phyloP scores from a whole-genome alignment of 2,329 filamentous ascomycete species.

The Ophidiomyces ophidiicola region DNA sequence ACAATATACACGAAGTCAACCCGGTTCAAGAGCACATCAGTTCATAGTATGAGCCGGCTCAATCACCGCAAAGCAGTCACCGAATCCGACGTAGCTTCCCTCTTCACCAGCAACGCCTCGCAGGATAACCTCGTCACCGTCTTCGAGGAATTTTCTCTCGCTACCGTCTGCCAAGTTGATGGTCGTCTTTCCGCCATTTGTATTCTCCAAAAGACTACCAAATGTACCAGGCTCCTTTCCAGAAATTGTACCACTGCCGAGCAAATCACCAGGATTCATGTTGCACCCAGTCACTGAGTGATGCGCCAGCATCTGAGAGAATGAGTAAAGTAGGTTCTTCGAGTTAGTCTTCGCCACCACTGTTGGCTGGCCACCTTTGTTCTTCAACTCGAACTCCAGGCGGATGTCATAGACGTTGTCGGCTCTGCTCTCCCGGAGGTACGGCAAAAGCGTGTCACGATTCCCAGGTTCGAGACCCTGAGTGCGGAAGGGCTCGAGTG shows the following conservation, averaged over 20 bases:
- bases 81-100: constrained; percentile 61
- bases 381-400: constrained; percentile 48
- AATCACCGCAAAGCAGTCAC: constrained; percentile 35
- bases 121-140: constrained; percentile 59
- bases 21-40: neutral
- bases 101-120: constrained; percentile 55
- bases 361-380: constrained; percentile 38
- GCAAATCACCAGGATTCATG: constrained; percentile 59
- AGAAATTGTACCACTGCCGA: constrained; percentile 69
- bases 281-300: constrained; percentile 66
- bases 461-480: constrained; percentile 42
- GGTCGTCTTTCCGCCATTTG: constrained; percentile 52
- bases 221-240: constrained; percentile 47
- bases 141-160: constrained; percentile 58
- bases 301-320: constrained; percentile 71
- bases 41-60: constrained; percentile 12
- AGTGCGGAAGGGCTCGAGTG: constrained; percentile 55
- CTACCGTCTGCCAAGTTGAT: constrained; percentile 53
- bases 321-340: constrained; percentile 64
- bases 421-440: constrained; percentile 50
- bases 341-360: constrained; percentile 51
- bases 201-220: constrained; percentile 63
- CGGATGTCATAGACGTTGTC: constrained; percentile 57
- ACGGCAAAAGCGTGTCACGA: constrained; percentile 45
- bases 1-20: constrained; percentile 1